Conservation (phyloP, 2,329 filamentous ascomycete genomes). For the Cordyceps cicadae region DNA sequence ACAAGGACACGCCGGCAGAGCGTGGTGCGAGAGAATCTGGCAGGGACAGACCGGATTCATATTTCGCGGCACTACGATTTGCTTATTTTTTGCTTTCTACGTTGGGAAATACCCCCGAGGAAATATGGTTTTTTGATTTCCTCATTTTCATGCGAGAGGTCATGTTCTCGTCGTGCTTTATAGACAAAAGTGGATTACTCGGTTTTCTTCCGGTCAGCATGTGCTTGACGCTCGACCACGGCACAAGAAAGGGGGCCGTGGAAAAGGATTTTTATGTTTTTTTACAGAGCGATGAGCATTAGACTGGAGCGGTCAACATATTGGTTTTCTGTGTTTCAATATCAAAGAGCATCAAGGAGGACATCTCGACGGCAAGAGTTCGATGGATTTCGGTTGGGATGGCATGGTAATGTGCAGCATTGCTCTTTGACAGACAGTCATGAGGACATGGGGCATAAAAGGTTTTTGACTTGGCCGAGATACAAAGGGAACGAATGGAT, state of each 20-base stretch:
- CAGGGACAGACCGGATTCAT: constrained; percentile 23
- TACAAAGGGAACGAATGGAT: constrained; percentile 6
- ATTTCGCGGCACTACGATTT: constrained; percentile 25
- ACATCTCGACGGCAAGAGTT: constrained; percentile 30
- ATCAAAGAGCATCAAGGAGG: constrained; percentile 28
- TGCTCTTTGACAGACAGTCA: constrained; percentile 19
- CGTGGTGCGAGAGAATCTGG: constrained; percentile 28
- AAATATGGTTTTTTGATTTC: constrained; percentile 26
- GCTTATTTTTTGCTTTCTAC: constrained; percentile 27
- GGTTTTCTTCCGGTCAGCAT: constrained; percentile 42
- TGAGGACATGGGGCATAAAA: constrained; percentile 20
- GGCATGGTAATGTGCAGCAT: constrained; percentile 22
- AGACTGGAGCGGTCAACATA: constrained; percentile 25
- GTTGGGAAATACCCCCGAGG: constrained; percentile 25
- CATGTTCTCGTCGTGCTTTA: constrained; percentile 39
- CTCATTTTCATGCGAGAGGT: constrained; percentile 34
- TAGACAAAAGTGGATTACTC: constrained; percentile 63
- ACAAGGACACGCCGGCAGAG: constrained; percentile 27
- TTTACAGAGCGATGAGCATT: constrained; percentile 25
- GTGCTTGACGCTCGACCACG: constrained; percentile 27
- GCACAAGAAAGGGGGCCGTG: constrained; percentile 17
- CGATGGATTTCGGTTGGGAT: constrained; percentile 29
- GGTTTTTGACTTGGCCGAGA: constrained; percentile 25
- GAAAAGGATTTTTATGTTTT: constrained; percentile 16
- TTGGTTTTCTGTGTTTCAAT: constrained; percentile 26